phyloP scores from a whole-genome alignment of 352 stramenopile species.

The Phytopythium montanum region DNA sequence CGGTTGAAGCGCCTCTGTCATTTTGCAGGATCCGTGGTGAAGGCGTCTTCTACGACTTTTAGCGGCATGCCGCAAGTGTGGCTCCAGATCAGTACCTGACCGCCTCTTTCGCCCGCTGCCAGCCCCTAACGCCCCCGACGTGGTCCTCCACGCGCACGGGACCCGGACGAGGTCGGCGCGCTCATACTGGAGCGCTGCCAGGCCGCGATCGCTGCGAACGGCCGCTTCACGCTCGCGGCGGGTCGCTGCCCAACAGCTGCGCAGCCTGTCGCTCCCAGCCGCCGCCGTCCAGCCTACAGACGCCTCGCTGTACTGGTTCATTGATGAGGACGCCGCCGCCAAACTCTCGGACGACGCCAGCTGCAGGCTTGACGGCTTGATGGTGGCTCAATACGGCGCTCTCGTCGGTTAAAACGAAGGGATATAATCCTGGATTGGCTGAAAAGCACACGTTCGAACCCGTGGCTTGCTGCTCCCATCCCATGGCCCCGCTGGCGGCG shows the following conservation, averaged over 20 bases:
- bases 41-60: no score
- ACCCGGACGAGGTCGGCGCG: constrained; percentile 55
- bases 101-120: not conserved
- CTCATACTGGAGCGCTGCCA: constrained; percentile 66
- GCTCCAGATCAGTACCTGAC: not conserved
- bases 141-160: constrained; percentile 53
- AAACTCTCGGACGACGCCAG: constrained; percentile 40
- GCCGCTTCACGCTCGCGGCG: constrained; percentile 79
- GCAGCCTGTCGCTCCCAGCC: constrained; percentile 59
- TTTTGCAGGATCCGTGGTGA: no score
- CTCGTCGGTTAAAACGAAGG: no score
- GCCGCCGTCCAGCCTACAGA: constrained; percentile 66
- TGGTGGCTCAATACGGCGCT: not conserved
- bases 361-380: constrained; percentile 12
- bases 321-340: constrained; percentile 72
- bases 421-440: no score
- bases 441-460: not conserved
- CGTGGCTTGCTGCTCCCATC: not conserved
- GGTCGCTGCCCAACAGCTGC: constrained; percentile 80
- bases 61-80: no score
- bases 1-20: no score
- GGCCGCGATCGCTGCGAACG: constrained; percentile 48
- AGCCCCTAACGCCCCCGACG: constrained; percentile 10
- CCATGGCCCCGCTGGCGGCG: constrained; percentile 3
- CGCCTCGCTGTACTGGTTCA: constrained; percentile 82